Base-by-base conservation (phyloP, 345 rosid genomes). In the Bruguiera parviflora region DNA sequence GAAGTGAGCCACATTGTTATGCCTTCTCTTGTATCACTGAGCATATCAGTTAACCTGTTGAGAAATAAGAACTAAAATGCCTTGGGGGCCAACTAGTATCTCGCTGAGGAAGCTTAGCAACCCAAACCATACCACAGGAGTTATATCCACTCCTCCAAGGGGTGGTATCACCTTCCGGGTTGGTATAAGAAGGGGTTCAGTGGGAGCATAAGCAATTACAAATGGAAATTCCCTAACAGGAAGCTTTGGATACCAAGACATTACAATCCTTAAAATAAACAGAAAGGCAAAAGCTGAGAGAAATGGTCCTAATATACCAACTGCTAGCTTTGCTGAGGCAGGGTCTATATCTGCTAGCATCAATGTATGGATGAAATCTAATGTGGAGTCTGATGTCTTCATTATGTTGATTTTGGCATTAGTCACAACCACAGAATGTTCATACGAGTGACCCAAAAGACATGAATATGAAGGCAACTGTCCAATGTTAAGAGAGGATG, bases 161-260 rank as follows among this genome's bases (percentile, higher is more conserved):
- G 98, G 98, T 22, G 95, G 95, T 76, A 91, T 91, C 80, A 89
- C 56, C 84, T 91, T 94, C 69, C 96, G 73, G 0, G 96, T 91
- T 46, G 71, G 83, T 8, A 78, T 73, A 37, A 91, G 93, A 52
- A 94, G 69, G 11, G 98, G 96, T 63, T 91, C 97, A 0, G 97
- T 94, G 31, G 97, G 96, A 79, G 97, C 98, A 73, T 88, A 91
- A 60, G 89, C 96, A 65, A 94, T 56, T 5, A 94, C 85, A 65
- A 89, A 94, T 6, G 96, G 98, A 71, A 94, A 91, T 78, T 91
- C 85, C 8, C 81, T 89, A 9, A 87, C 92, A 0, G 97, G 98
- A 70, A 94, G 90, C 76, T 87, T 91, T 0, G 97, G 98, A 69
- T 94, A 94, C 96, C 98, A 94, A 43, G 97, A 91, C 98, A 94